Base-by-base conservation (phyloP, 2,329 filamentous ascomycete genomes). In the Eutypella sp. region DNA sequence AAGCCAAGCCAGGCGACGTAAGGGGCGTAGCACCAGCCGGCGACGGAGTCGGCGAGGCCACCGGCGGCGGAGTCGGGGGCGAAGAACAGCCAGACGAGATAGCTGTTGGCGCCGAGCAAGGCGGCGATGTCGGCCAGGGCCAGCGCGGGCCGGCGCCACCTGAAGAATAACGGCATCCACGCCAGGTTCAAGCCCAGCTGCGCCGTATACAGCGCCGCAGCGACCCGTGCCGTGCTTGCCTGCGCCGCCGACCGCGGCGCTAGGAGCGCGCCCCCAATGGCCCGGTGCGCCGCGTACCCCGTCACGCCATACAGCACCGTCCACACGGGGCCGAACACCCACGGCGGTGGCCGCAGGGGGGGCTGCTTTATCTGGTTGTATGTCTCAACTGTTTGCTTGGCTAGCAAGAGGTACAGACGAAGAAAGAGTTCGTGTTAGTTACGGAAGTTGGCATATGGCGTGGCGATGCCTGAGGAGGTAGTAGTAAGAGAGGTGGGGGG, bases 81-180 rank as follows among this genome's bases (percentile, higher is more conserved):
- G 49, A 81, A 81, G 84, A 89, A 96, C 47, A 87, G 69, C 59
- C 85, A 87, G 13, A 87, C 77, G 42, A 96, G 68, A 57, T 89
- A 91, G 6, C 76, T 79, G 40, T 88, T 87, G 24, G 85, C 71
- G 8, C 85, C 89, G 1, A 85, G 73, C 8, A 96, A 73, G 0
- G 83, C 76, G 23, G 87, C 68, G 42, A 95, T 84, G 63, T 96
- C 88, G 23, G 77, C 76, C 6, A 88, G 81, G 3, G 91, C 90
- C 60, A 82, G 79, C 43, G 85, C 74, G 1, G 90, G 89, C 15
- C 81, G 79, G 53, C 84, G 83, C 42, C 85, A 62, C n/a, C 79
- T 77, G 63, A 96, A 96, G 77, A 96, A 96, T 10, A 96, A 77
- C 11, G 92, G 92, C 79, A 90, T 96, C 89, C 89, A 97, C 44